These are phyloP conservation scores for Ambrosiella cleistominuta DNA, from an alignment of 2,329 filamentous ascomycete species.

Conservation along the genomic window DNA sequence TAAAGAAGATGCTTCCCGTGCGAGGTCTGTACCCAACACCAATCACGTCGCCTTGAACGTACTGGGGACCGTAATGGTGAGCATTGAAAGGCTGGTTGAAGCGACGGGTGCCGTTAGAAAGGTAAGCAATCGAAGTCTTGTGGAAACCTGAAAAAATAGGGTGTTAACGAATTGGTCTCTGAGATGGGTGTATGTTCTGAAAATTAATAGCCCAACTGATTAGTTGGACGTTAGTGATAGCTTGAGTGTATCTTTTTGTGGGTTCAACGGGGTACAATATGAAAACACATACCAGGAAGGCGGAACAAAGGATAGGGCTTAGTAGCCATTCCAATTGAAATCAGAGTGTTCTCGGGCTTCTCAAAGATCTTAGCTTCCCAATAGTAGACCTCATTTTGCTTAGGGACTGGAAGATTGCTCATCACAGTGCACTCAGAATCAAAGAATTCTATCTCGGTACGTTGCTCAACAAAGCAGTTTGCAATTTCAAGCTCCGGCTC, in stretches of 20 bases:
- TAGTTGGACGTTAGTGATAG: background rate
- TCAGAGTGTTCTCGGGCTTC: constrained; percentile 71
- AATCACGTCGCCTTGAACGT: constrained; percentile 86
- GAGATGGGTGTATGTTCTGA: no score
- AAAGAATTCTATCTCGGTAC: constrained; percentile 97
- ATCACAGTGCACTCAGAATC: constrained; percentile 95
- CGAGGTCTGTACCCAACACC: constrained; percentile 89
- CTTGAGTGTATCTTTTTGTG: background rate
- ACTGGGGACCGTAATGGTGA: constrained; percentile 64
- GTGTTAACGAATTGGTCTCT: background rate
- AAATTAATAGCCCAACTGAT: no score
- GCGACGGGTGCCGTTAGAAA: constrained; percentile 69
- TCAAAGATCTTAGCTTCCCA: constrained; percentile 99
- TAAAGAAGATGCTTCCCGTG: constrained; percentile 93
- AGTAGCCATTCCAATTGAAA: constrained; percentile 87
- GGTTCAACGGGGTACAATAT: no score
- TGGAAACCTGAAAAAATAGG: constrained; percentile 51
- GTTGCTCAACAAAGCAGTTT: constrained; percentile 92
- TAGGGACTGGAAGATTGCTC: constrained; percentile 89
- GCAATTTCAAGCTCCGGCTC: constrained; percentile 97
- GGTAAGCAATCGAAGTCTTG: constrained; percentile 81
- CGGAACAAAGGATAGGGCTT: constrained; percentile 94
- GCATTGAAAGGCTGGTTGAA: constrained; percentile 82
- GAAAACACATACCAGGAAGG: constrained; percentile 54
- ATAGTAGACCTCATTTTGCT: constrained; percentile 98